These are phyloP conservation scores for Globisporangium recalcitrans DNA, from an alignment of 352 stramenopile genomes.

Conservation along the genomic window DNA sequence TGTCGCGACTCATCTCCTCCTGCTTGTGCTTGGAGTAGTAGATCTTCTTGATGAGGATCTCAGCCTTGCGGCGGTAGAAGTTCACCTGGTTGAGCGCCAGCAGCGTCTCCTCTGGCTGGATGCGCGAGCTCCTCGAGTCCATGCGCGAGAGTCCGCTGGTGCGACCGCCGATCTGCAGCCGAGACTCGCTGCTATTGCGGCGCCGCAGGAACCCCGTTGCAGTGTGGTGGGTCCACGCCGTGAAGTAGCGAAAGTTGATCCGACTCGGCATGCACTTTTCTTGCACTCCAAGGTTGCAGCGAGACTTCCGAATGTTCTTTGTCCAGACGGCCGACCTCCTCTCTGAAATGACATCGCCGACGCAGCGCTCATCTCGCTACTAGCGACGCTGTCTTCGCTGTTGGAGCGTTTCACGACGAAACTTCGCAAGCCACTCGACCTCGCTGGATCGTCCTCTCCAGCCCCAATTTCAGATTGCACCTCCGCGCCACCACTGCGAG, in stretches of 20 bases:
- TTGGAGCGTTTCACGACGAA: not conserved
- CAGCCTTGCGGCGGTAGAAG: conserved; percentile 59
- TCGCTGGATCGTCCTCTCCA: not conserved
- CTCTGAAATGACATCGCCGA: not conserved
- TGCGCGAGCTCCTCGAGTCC: conserved; percentile 16
- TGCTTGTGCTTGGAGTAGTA: conserved; percentile 52
- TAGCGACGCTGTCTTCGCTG: not conserved
- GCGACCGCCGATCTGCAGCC: not conserved
- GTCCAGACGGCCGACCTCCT: not conserved
- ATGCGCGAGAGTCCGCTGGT: conserved; percentile 5
- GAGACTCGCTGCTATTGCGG: not conserved
- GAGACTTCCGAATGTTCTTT: conserved; percentile 2
- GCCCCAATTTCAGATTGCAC: too few species aligned
- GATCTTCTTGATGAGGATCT: conserved; percentile 67
- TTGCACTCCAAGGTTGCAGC: conserved; percentile 20
- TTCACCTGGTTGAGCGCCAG: conserved; percentile 49
- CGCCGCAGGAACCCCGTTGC: not conserved
- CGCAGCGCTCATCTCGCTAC: not conserved
- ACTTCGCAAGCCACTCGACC: not conserved
- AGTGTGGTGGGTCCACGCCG: conserved; percentile 16
- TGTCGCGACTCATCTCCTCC: conserved; percentile 59
- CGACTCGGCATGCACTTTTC: conserved; percentile 37
- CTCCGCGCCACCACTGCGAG: not conserved
- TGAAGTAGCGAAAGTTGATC: conserved; percentile 38
- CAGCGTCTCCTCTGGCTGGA: conserved; percentile 55